Percentiles rank a stretch among this genome's conserved stretches.
phyloP scores from a whole-genome alignment of 805 yeast genomes.

The Debaryomyces castellii region DNA sequence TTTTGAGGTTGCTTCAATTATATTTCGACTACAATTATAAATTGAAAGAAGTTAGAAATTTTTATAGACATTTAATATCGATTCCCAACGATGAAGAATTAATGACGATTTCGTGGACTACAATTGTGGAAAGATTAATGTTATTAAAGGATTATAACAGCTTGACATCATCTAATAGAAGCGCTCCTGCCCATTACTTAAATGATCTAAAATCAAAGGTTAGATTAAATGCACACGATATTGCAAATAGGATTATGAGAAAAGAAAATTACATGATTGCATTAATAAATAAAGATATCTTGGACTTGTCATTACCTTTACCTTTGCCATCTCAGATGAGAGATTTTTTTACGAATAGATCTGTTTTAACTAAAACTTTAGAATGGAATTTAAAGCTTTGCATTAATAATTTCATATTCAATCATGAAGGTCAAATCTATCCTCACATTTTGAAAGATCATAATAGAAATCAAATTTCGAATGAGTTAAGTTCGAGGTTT shows the following conservation, averaged over 20 bases:
- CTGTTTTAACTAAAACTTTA: slow-evolving; percentile 73
- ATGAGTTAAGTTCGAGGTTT: slow-evolving; percentile 75
- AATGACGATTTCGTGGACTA: slow-evolving; percentile 92
- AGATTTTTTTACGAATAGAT: slow-evolving; percentile 18
- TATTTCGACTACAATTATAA: slow-evolving; percentile 60
- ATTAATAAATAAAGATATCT: slow-evolving; percentile 71
- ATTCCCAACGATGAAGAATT: slow-evolving; percentile 73
- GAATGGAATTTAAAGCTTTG: slow-evolving; percentile 95
- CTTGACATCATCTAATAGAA: slow-evolving; percentile 43
- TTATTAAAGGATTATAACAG: slow-evolving; percentile 79
- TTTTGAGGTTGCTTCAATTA: slow-evolving; percentile 52
- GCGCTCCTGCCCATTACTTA: slow-evolving; percentile 23
- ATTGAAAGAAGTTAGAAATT: slow-evolving; percentile 70
- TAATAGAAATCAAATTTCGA: slow-evolving; percentile 63
- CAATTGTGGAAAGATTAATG: slow-evolving; percentile 75
- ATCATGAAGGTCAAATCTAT: slow-evolving; percentile 78
- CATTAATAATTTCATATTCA: slow-evolving; percentile 81
- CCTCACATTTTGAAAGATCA: slow-evolving; percentile 67
- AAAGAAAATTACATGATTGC: slow-evolving; percentile 94
- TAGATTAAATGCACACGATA: slow-evolving; percentile 85
- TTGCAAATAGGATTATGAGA: slow-evolving; percentile 94
- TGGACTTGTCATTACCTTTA: slow-evolving; percentile 55
- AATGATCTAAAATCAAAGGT: slow-evolving; percentile 67
- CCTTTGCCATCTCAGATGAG: slow-evolving; percentile 8
- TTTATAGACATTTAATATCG: slow-evolving; percentile 69